Evolutionary conservation across 2,329 filamentous ascomycete species (phyloP).

Genomic region (Penicillium occitanis): DNA sequence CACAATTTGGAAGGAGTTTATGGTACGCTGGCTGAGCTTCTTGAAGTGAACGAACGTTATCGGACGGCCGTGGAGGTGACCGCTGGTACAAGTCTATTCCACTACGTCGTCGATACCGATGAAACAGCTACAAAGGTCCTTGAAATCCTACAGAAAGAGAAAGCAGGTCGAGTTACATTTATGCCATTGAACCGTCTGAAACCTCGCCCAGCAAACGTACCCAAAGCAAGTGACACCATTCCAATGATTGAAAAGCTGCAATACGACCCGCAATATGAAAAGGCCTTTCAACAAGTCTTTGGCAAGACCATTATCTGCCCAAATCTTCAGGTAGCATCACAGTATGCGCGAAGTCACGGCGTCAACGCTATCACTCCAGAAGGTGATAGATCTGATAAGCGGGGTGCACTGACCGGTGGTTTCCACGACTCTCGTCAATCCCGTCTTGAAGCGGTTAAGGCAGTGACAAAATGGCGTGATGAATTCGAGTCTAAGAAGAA

Average conservation of each 20-base stretch:
- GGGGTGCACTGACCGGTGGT: constrained; percentile 91
- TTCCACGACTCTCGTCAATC: constrained; percentile 86
- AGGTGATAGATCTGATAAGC: constrained; percentile 91
- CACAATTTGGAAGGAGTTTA: constrained; percentile 81
- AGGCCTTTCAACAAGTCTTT: constrained; percentile 91
- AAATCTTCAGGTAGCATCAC: constrained; percentile 79
- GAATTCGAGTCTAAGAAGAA: constrained; percentile 68
- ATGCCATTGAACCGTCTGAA: constrained; percentile 85
- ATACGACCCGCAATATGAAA: constrained; percentile 74
- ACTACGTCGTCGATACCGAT: constrained; percentile 92
- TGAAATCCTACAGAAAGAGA: constrained; percentile 74
- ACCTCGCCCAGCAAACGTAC: constrained; percentile 70
- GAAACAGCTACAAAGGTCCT: constrained; percentile 80
- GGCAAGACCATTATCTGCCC: constrained; percentile 93
- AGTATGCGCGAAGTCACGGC: constrained; percentile 88
- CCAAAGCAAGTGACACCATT: constrained; percentile 81
- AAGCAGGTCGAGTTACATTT: constrained; percentile 85
- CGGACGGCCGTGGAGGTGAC: constrained; percentile 89
- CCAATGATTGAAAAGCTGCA: constrained; percentile 81
- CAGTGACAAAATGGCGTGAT: constrained; percentile 70
- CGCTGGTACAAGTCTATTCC: constrained; percentile 87
- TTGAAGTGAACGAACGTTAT: constrained; percentile 81
- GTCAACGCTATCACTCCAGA: constrained; percentile 93
- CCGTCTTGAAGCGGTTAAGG: constrained; percentile 78
- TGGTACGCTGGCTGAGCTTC: constrained; percentile 88